A percentile compares a stretch with the other conserved stretches of the same genome.
Evolutionary conservation across 2,329 filamentous ascomycete genomes (phyloP).

Genomic region (Ascochyta lentis): DNA sequence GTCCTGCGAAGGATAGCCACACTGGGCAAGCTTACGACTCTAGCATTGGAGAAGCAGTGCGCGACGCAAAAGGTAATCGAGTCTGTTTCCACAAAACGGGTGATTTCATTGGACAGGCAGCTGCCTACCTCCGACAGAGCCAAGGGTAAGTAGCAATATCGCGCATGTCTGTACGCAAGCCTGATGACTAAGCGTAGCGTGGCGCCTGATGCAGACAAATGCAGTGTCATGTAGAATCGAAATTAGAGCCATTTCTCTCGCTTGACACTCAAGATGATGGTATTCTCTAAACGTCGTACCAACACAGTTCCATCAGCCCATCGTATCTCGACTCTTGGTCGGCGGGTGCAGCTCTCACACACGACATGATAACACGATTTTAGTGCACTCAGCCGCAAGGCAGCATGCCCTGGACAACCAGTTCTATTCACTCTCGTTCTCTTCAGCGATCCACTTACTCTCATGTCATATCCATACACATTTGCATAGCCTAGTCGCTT

Average conservation of each 20-base stretch:
- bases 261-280: neutral
- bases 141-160: constrained; percentile 5
- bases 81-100: constrained; percentile 47
- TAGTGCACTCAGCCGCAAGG: neutral
- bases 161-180: neutral
- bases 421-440: neutral
- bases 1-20: constrained; percentile 42
- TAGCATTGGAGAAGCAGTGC: constrained; percentile 41
- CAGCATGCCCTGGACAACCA: neutral
- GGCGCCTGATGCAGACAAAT: constrained; percentile 26
- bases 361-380: neutral
- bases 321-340: neutral
- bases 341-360: neutral
- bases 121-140: constrained; percentile 35
- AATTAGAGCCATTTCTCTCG: neutral
- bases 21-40: constrained; percentile 44
- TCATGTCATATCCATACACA: neutral
- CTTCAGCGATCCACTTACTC: neutral
- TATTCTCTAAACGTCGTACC: too few relatives aligned
- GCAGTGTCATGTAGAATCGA: constrained; percentile 26
- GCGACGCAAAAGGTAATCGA: constrained; percentile 43
- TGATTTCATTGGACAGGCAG: constrained; percentile 46
- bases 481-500: constrained; percentile 10
- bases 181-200: constrained; percentile 9
- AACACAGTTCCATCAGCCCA: neutral